Conservation (phyloP, 2,329 filamentous ascomycete species). For the Leptodontidium sp. region DNA sequence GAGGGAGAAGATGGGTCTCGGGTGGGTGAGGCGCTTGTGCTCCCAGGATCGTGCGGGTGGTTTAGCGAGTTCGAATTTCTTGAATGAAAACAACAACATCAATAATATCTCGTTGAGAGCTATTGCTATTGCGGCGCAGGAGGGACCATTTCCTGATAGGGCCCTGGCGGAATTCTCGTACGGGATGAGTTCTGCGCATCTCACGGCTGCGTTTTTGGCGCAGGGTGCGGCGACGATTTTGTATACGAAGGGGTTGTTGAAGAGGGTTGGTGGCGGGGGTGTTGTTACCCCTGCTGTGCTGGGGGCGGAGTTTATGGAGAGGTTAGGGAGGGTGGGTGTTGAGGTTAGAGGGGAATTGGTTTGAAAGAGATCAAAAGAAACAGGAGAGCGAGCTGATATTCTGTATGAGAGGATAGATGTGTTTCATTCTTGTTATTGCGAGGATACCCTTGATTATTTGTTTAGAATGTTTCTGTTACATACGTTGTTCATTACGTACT, state of each 20-base stretch:
- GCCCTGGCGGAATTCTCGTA: conserved; percentile 20
- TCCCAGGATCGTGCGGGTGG: not conserved
- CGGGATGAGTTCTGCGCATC: not conserved
- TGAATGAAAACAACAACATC: not conserved
- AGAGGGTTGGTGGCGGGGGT: conserved; percentile 15
- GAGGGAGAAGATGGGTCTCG: conserved; percentile 11
- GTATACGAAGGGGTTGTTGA: conserved; percentile 1
- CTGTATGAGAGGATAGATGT: not conserved
- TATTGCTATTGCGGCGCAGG: conserved; percentile 23
- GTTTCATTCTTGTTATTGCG: not conserved
- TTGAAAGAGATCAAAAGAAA: not conserved
- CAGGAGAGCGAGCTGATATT: not conserved
- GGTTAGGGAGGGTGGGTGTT: conserved; percentile 13
- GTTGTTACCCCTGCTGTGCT: conserved; percentile 21
- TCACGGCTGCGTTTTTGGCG: conserved; percentile 20
- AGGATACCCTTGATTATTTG: conserved; percentile 3
- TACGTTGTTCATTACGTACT: not conserved
- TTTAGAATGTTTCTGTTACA: not conserved
- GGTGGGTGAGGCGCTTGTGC: not conserved
- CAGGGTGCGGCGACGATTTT: conserved; percentile 21
- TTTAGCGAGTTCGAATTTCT: not conserved
- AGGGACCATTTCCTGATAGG: conserved; percentile 24
- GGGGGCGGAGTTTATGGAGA: conserved; percentile 13
- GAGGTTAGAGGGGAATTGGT: conserved; percentile 21
- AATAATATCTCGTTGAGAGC: not conserved